A percentile compares a stretch with the other conserved stretches of the same genome.
Evolutionary conservation across 192 early-diverging fungal species (phyloP).

Genomic region (Lobosporangium transversale): DNA sequence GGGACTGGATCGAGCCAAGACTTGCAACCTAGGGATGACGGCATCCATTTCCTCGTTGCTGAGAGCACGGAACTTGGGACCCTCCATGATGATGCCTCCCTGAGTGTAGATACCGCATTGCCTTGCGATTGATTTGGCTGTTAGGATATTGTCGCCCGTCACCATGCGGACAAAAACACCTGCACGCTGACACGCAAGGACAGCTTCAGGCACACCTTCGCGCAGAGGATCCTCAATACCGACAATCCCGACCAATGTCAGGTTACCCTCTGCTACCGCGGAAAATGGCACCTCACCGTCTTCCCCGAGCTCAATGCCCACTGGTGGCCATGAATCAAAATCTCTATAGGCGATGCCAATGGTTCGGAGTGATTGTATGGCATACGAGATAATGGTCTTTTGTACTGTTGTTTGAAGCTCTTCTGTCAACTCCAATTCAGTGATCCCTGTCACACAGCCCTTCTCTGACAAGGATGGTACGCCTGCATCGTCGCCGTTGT

Average conservation of each 20-base stretch:
- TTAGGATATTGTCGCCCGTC: slow-evolving; percentile 95
- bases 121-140: slow-evolving; percentile 93
- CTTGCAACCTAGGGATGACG: slow-evolving; percentile 92
- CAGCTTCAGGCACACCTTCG: slow-evolving; percentile 93
- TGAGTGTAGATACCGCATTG: slow-evolving; percentile 92
- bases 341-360: slow-evolving; percentile 90
- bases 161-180: slow-evolving; percentile 99
- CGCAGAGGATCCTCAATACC: slow-evolving; percentile 98
- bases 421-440: slow-evolving; percentile 24
- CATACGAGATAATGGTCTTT: slow-evolving; percentile 75
- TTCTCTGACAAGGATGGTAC: slow-evolving; percentile 14
- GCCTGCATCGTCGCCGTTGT: too few species aligned
- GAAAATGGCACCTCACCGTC: slow-evolving; percentile 66
- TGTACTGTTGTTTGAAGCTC: slow-evolving; percentile 52
- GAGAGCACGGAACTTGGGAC: slow-evolving; percentile 90
- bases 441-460: slow-evolving; percentile 21
- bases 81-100: slow-evolving; percentile 94
- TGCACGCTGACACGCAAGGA: slow-evolving; percentile 86
- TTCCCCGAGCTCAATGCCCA: slow-evolving; percentile 40
- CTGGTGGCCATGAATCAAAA: slow-evolving; percentile 71
- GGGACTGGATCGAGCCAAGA: slow-evolving; percentile 94
- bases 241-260: slow-evolving; percentile 88
- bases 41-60: slow-evolving; percentile 87
- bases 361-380: slow-evolving; percentile 86
- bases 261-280: slow-evolving; percentile 61